Conservation (phyloP, 2,329 filamentous ascomycete species). For the Ilyonectria destructans region DNA sequence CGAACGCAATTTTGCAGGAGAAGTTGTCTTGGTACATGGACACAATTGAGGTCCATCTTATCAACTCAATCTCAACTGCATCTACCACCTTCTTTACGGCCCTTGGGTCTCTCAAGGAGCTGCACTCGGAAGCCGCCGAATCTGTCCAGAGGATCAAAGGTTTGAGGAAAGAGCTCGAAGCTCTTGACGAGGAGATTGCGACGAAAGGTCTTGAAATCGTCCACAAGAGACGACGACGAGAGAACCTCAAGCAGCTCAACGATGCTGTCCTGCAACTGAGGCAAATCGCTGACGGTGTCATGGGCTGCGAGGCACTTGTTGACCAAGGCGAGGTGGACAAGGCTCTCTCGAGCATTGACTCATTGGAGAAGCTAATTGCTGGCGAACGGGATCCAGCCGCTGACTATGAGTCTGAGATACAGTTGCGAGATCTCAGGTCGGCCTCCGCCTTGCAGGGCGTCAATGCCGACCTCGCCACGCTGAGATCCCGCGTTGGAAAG, state of each 20-base stretch:
- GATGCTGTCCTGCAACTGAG: conserved; percentile 88
- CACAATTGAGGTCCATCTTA: conserved; percentile 96
- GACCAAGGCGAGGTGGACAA: conserved; percentile 88
- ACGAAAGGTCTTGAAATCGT: conserved; percentile 88
- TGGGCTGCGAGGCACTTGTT: conserved; percentile 84
- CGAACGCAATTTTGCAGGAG: conserved; percentile 97
- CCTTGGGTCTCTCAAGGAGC: conserved; percentile 88
- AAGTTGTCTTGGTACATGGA: conserved; percentile 99
- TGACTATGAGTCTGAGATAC: conserved; percentile 52
- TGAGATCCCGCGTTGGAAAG: conserved; percentile 88
- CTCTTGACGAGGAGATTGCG: conserved; percentile 90
- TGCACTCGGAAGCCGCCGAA: conserved; percentile 93
- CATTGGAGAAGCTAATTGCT: conserved; percentile 84
- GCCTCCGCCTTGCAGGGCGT: conserved; percentile 87
- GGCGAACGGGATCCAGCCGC: conserved; percentile 72
- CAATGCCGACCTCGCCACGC: conserved; percentile 80
- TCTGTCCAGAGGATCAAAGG: conserved; percentile 90
- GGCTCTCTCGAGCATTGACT: conserved; percentile 84
- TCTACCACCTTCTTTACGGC: conserved; percentile 98
- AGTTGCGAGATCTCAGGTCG: conserved; percentile 79
- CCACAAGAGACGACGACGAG: conserved; percentile 83
- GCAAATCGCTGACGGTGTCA: conserved; percentile 82
- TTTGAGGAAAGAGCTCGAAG: conserved; percentile 83
- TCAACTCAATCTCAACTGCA: conserved; percentile 95
- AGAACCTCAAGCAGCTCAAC: conserved; percentile 88